Percentiles rank a stretch among this genome's conserved stretches.
Evolutionary conservation across 495 filamentous ascomycete genomes (phyloP).

Genomic region (Neurospora sp.): DNA sequence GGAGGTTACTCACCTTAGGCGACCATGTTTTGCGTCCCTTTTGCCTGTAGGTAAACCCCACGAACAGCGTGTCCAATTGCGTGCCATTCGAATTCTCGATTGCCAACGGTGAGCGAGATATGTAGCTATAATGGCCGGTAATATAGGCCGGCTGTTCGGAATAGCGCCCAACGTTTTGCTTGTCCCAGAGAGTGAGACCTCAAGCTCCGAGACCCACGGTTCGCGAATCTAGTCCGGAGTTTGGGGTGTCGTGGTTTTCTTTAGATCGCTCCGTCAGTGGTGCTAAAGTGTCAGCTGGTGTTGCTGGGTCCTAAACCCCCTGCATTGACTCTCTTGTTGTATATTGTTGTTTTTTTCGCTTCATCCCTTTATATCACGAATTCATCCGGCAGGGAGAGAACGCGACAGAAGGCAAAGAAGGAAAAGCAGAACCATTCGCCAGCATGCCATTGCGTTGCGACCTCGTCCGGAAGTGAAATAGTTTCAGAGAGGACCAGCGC

Average conservation of each 20-base stretch:
- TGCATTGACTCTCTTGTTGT: background rate
- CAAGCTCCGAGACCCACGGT: constrained; percentile 6
- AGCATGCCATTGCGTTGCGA: background rate
- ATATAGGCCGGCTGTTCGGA: background rate
- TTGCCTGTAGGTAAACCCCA: background rate
- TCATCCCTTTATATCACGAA: background rate
- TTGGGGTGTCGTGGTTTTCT: background rate
- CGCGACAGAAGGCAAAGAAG: background rate
- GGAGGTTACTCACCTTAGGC: constrained; percentile 15
- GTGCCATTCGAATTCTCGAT: background rate
- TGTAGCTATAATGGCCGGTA: background rate
- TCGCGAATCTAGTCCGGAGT: background rate
- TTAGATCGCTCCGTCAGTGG: background rate
- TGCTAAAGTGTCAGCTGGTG: background rate
- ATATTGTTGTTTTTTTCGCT: background rate
- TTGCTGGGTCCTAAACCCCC: background rate
- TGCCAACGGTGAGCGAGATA: background rate
- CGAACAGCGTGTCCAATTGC: background rate
- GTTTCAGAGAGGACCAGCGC: background rate
- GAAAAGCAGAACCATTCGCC: background rate
- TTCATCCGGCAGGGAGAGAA: background rate
- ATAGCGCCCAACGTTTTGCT: background rate
- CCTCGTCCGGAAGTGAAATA: background rate
- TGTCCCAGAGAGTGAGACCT: background rate
- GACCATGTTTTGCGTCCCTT: constrained; percentile 24